Base-by-base conservation (phyloP, 2,329 filamentous ascomycete species). In the Nannizzia gypsea region DNA sequence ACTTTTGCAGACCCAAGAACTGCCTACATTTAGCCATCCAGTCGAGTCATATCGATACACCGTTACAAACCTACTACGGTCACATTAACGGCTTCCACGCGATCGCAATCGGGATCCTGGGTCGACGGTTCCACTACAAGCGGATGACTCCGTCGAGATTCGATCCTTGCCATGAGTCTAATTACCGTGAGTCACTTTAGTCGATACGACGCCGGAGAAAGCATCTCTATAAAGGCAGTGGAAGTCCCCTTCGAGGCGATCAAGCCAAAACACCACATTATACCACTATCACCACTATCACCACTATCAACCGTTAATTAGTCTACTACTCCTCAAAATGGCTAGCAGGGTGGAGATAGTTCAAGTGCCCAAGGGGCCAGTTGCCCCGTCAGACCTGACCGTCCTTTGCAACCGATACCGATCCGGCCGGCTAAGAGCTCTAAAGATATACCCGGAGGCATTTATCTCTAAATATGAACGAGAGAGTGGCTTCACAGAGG, bases 381-480 rank as follows among this genome's bases (percentile, higher is more conserved):
- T 62, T 8, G 31, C 60, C 31, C 58, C 63, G 26, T 20, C 56
- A 11, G 44, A 56, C 42, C 57, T 60, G 26, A 6, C 52, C 20
- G 34, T 2, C 8, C 46, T 65, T 20, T 62, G 59, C 44, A 42
- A 54, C 42, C 62, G 61, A 15, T 69, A 64, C 58, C 70, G 66
- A 59, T 46, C 58, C 2, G 62, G 68, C 9, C 66, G 70, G 42
- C 62, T 72, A 2, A 59, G 64, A 55, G 65, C 65, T 24, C 65
- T 72, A 17, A 59, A 67, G 59, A 62, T 63, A 52, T 67, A 72
- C 59, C 67, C 70, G 3, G 52, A 60, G 15, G 64, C 66, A 28
- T 73, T 71, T 59, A 66, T 66, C 3, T 71, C 70, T 1, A 66
- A 57, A 1, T 72, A 71, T 55, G 67, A 67, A 31, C 61, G 60